Base-by-base conservation (phyloP, 169 alveolate species). In the Eimeria maxima region DNA sequence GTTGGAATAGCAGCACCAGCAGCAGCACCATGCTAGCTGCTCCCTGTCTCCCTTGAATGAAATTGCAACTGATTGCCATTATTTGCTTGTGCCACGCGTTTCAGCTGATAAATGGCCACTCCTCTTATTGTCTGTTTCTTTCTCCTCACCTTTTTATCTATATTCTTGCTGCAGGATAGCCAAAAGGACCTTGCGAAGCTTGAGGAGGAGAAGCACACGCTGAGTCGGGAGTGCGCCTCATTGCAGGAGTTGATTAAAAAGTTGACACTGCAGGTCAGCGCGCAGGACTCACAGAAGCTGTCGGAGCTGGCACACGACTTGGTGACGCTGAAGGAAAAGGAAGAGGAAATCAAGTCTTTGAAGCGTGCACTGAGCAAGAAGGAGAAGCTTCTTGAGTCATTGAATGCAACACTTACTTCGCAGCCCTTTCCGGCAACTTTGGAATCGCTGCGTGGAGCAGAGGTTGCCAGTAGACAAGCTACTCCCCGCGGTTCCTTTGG, bases 201-300 rank as follows among this genome's bases (percentile, higher is more conserved):
- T 0, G 93, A 86, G 60, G 93, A 86, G 47, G 93, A 86, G 38
- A 86, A 86, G 42, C 60, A 53, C 24, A 60, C 22, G 20, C 42
- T 86, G 60, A 53, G 60, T 27, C 44, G 33, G 60, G 93, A 86
- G 45, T 53, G 74, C 38, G 93, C 93, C 22, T 67, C 93, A 4
- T 71, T 86, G 78, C 93, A 86, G 42, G 78, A 86, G 93, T 50
- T 24, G 38, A 53, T 86, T 14, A 86, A 86, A 80, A 53, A 86
- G 57, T 55, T 86, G 78, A 57, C 93, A 27, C 53, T 86, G 73
- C 93, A 86, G 47, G 93, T 45, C 38, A 86, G 93, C 65, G 57
- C 78, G n/a, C 93, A 86, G 47, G 93, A 86, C 38, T 24, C 78
- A 3, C 80, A 86, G 78, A 86, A 86, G 78, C 24, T 86, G 93